Percentiles rank a stretch among this genome's conserved stretches.
These are phyloP conservation scores for Lactifluus hygrophoroides DNA, from an alignment of 768 basidiomycete genomes.

Conservation along the genomic window DNA sequence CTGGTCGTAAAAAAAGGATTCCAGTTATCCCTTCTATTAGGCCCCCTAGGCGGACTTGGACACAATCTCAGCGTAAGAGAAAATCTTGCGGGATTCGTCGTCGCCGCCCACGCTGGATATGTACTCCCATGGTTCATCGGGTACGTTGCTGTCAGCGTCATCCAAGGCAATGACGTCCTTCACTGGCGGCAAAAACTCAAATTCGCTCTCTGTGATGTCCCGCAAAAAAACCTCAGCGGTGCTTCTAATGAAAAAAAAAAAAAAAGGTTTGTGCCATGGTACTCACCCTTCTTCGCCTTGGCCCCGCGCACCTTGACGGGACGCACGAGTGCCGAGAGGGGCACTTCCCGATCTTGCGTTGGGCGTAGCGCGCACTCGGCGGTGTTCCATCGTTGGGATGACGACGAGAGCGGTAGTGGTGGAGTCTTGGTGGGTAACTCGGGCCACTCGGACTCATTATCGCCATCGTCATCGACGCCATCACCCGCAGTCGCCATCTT, in stretches of 20 bases:
- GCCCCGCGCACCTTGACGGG: constrained; percentile 17
- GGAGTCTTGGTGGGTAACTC: constrained; percentile 3
- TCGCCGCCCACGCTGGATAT: constrained; percentile 36
- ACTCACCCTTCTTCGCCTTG: constrained; percentile 36
- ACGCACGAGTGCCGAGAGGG: constrained; percentile 23
- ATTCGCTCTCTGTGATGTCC: constrained; percentile 39
- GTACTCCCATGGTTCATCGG: constrained; percentile 55
- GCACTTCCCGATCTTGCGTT: constrained; percentile 21
- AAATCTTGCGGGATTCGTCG: constrained; percentile 24
- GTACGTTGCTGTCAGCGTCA: constrained; percentile 36
- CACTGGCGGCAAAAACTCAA: constrained; percentile 46
- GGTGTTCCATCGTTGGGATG: background rate
- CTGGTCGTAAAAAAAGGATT: no score
- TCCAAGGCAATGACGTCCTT: constrained; percentile 52
- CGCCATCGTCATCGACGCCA: no score
- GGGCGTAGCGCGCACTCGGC: background rate
- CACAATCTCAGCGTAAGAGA: constrained; percentile 38
- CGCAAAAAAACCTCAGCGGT: background rate
- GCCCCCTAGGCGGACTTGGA: constrained; percentile 21
- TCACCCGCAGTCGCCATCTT: background rate
- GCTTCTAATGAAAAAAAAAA: background rate
- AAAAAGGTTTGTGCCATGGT: background rate
- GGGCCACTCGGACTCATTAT: constrained; percentile 13
- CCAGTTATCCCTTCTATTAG: no score
- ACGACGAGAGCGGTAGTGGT: background rate